Evolutionary conservation across 306 rosid genomes (phyloP).

Genomic region (Pyrus communis): DNA sequence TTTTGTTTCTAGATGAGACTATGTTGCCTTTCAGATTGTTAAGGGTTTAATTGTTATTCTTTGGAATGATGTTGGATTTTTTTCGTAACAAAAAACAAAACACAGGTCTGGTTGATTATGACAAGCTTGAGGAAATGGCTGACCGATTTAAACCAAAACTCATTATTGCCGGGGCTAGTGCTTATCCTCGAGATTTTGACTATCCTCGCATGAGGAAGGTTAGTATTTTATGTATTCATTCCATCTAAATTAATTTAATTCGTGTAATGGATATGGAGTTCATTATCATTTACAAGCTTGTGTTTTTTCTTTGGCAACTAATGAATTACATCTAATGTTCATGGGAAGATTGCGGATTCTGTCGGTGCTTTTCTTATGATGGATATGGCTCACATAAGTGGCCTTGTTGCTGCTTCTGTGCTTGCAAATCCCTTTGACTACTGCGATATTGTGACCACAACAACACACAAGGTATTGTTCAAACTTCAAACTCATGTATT

Average conservation of each 20-base stretch:
- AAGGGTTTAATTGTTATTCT: not conserved
- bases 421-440: conserved; percentile 81
- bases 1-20: not conserved
- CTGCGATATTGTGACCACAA: conserved; percentile 93
- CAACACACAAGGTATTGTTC: conserved; percentile 83
- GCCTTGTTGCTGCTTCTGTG: conserved; percentile 95
- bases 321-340: conserved; percentile 25
- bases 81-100: not conserved
- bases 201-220: conserved; percentile 92
- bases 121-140: conserved; percentile 90
- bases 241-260: not conserved
- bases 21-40: not conserved
- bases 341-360: conserved; percentile 67
- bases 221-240: conserved; percentile 15
- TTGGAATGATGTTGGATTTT: not conserved
- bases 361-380: conserved; percentile 98
- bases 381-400: conserved; percentile 99
- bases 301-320: not conserved
- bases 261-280: not conserved
- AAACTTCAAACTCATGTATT: not conserved
- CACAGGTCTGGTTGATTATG: conserved; percentile 81
- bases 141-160: conserved; percentile 80
- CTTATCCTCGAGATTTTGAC: conserved; percentile 97
- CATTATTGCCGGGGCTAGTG: conserved; percentile 96
- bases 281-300: not conserved